phyloP scores from a whole-genome alignment of 1,139 yeast species.

The Zygosaccharomyces sapae region DNA sequence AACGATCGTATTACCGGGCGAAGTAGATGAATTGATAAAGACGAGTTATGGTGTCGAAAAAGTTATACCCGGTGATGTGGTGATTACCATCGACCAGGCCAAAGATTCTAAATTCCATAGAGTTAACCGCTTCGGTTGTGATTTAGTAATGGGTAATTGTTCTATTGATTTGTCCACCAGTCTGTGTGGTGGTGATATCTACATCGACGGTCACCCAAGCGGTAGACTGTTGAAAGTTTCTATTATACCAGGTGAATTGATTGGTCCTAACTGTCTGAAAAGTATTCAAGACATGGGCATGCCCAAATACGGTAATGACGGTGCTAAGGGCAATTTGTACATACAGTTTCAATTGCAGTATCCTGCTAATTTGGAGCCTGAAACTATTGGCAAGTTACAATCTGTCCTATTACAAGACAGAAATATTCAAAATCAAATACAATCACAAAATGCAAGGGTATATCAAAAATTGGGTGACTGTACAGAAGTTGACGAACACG shows the following conservation, averaged over 20 bases:
- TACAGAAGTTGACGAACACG: conserved; percentile 29
- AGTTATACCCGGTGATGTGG: conserved; percentile 62
- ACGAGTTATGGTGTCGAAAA: conserved; percentile 22
- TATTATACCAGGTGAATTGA: conserved; percentile 30
- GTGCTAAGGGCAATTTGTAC: conserved; percentile 28
- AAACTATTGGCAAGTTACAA: conserved; percentile 21
- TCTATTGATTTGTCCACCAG: conserved; percentile 28
- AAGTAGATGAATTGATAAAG: conserved; percentile 60
- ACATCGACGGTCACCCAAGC: conserved; percentile 29
- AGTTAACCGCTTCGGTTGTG: conserved; percentile 18
- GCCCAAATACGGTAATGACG: conserved; percentile 22
- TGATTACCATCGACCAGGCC: conserved; percentile 42
- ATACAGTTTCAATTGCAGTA: conserved; percentile 26
- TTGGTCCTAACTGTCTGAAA: conserved; percentile 25
- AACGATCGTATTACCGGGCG: conserved; percentile 49
- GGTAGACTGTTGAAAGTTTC: conserved; percentile 26
- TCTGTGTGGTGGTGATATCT: conserved; percentile 32
- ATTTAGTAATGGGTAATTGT: conserved; percentile 21
- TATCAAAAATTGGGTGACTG: conserved; percentile 19
- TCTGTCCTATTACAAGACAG: conserved; percentile 20
- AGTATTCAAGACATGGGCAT: conserved; percentile 30
- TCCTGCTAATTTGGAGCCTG: conserved; percentile 24
- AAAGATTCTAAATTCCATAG: conserved; percentile 19
- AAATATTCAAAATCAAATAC: conserved; percentile 14
- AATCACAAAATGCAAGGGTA: conserved; percentile 12